Evolutionary conservation across 257 asterid genomes (phyloP), one percentile per base, ranked within the genome.

Genomic region (Lantana camara): DNA sequence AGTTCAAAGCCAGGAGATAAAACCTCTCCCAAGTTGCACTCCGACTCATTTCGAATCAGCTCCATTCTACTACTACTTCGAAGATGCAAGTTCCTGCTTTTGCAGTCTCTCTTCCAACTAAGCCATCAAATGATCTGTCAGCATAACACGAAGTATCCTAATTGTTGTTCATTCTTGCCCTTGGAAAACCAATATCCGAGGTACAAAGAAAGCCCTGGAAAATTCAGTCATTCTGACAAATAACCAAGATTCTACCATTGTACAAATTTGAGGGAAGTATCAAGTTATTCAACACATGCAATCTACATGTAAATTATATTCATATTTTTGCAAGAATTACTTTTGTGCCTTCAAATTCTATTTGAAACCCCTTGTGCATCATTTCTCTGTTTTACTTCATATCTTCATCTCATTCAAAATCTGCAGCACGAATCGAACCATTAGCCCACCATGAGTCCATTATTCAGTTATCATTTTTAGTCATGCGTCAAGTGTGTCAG

Each of bases 291-390:
- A 34, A 61, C 67, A 45, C 70, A 73, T 41, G 40, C 51, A 50
- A 64, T 59, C 48, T 51, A 41, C 67, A 4, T 47, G 35, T 50
- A 57, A 59, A 47, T 17, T 35, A 38, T 67, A 29, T 57, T 64
- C 45, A 63, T 58, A 63, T 58, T 38, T 63, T 42, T 16, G 38
- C 30, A 68, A 74, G 71, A 74, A 63, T 62, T 50, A 17, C 42
- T 40, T 22, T 37, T 67, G 24, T 16, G 20, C 59, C 19, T 69
- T 68, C 59, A 64, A 55, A 60, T 64, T 64, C 75, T 66, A 46
- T 52, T 69, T 66, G 66, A 41, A 60, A 65, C 69, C 69, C 68
- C 42, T 37, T 34, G 58, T 50, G 58, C 75, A 40, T 35, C 53
- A 58, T 58, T n/a, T n/a, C 47, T 59, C 70, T 34, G 79, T 56